Conservation (phyloP, 2,329 filamentous ascomycete genomes). For the Dactylellina drechsleri region DNA sequence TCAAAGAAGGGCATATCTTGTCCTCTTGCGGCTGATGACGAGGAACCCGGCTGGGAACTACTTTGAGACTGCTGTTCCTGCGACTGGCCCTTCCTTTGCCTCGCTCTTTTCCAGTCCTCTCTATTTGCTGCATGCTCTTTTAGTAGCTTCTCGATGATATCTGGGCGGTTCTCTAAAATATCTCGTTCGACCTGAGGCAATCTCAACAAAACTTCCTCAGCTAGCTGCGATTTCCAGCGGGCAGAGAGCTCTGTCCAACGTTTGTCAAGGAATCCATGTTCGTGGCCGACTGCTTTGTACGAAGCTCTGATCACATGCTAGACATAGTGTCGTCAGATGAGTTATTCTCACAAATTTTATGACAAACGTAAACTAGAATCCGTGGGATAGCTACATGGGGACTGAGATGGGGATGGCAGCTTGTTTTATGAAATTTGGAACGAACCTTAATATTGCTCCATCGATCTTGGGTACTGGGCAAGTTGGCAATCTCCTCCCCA, state of each 20-base stretch:
- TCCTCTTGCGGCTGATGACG: no score
- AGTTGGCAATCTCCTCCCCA: background rate
- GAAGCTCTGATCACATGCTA: background rate
- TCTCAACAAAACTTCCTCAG: background rate
- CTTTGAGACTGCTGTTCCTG: no score
- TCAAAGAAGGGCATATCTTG: no score
- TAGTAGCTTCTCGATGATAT: background rate
- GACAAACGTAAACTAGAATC: no score
- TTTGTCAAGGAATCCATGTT: background rate
- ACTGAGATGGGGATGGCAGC: no score
- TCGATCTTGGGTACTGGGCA: background rate
- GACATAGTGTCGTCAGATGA: background rate
- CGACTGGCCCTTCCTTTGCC: background rate
- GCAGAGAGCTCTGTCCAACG: background rate
- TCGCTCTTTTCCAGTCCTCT: background rate
- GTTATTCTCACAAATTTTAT: background rate
- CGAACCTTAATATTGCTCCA: slow-evolving; percentile 4
- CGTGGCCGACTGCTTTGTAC: background rate
- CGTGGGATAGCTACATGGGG: no score
- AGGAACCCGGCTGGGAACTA: no score
- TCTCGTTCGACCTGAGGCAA: background rate
- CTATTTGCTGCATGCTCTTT: background rate
- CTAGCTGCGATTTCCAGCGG: background rate
- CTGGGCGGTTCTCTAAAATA: background rate
- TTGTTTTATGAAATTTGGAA: background rate